A percentile compares a stretch with the other conserved stretches of the same genome.
phyloP scores from a whole-genome alignment of 75 land plant genomes.

The Selaginella tamariscina region DNA sequence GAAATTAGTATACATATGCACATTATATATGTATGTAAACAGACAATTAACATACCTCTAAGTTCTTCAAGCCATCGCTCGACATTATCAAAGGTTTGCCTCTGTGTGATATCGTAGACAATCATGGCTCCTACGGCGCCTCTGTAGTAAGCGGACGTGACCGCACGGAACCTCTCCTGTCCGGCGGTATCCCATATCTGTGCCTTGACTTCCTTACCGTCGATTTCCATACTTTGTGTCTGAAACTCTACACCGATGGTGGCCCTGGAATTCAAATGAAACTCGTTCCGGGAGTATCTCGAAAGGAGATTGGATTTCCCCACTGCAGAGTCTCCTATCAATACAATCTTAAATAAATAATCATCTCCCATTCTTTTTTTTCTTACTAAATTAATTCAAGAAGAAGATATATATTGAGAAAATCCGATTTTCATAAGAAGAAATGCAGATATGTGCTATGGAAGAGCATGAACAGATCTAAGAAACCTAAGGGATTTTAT shows the following conservation, averaged over 20 bases:
- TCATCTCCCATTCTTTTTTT: too few species aligned
- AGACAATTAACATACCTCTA: slow-evolving; percentile 14
- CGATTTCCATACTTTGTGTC: slow-evolving; percentile 39
- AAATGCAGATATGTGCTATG: too few species aligned
- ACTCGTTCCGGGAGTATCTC: slow-evolving; percentile 34
- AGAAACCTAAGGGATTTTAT: too few species aligned
- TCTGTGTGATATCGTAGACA: slow-evolving; percentile 27
- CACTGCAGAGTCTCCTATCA: slow-evolving; percentile 34
- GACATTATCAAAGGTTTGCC: slow-evolving; percentile 31
- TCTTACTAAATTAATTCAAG: too few species aligned
- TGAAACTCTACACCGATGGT: slow-evolving; percentile 46
- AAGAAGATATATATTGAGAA: too few species aligned
- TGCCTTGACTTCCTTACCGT: slow-evolving; percentile 24
- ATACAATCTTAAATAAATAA: slow-evolving; percentile 31
- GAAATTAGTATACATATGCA: background rate
- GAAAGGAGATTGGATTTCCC: slow-evolving; percentile 28
- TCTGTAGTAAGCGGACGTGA: slow-evolving; percentile 31
- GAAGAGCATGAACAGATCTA: too few species aligned
- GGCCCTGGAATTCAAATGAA: slow-evolving; percentile 32
- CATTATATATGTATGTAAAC: background rate
- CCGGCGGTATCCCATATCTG: slow-evolving; percentile 41
- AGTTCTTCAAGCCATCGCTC: slow-evolving; percentile 32
- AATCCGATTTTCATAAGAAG: too few species aligned
- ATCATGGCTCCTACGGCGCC: slow-evolving; percentile 29
- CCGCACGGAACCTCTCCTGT: slow-evolving; percentile 33